These are phyloP conservation scores for Neurospora discreta DNA, from an alignment of 495 filamentous ascomycete species.

Conservation along the genomic window DNA sequence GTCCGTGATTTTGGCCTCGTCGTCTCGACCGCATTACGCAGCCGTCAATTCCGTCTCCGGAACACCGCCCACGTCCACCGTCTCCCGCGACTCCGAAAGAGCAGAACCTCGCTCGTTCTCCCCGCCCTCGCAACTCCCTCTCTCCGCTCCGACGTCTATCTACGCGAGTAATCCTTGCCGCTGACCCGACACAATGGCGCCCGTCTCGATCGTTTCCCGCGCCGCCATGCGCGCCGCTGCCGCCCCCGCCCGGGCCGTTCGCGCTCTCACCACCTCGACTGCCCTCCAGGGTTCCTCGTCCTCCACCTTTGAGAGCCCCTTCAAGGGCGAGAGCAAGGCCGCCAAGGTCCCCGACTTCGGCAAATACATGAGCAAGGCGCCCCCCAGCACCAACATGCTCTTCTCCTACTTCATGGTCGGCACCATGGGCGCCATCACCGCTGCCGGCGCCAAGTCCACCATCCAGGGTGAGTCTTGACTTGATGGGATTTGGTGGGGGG, in stretches of 20 bases:
- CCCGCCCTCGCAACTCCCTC: not conserved
- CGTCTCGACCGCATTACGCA: not conserved
- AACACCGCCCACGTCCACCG: not conserved
- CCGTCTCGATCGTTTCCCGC: conserved; percentile 36
- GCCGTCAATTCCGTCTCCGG: not conserved
- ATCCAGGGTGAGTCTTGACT: conserved; percentile 67
- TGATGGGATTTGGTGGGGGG: not conserved
- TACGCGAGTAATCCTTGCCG: not conserved
- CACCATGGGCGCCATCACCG: conserved; percentile 78
- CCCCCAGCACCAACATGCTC: conserved; percentile 60
- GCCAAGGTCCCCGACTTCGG: conserved; percentile 77
- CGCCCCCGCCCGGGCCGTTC: conserved; percentile 23
- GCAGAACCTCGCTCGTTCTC: not conserved
- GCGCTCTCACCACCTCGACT: conserved; percentile 36
- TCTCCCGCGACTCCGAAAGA: not conserved
- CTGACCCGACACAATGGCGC: conserved; percentile 27
- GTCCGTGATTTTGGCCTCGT: conserved; percentile 18
- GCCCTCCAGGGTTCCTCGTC: conserved; percentile 23
- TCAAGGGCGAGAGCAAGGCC: conserved; percentile 47
- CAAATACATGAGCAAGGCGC: conserved; percentile 66
- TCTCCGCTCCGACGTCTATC: not conserved
- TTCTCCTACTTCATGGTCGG: conserved; percentile 99
- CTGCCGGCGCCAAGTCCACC: conserved; percentile 90
- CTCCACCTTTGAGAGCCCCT: conserved; percentile 39
- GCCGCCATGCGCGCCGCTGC: conserved; percentile 32